phyloP scores from a whole-genome alignment of 169 alveolate genomes.

The Amoebophrya sp. region DNA sequence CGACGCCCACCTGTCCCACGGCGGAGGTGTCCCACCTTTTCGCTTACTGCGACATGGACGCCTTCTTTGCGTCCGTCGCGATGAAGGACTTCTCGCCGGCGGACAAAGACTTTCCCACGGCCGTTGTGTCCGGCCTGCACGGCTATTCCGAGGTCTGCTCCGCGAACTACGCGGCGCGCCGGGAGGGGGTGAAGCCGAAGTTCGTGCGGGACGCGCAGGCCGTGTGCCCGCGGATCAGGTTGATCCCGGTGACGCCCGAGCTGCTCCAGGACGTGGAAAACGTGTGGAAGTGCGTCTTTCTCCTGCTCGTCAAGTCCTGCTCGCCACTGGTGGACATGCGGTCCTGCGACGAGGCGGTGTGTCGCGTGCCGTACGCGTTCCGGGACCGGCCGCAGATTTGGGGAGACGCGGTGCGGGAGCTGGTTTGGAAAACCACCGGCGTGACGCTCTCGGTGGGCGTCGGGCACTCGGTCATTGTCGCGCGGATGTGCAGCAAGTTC shows the following conservation, averaged over 20 bases:
- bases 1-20: too few relatives aligned
- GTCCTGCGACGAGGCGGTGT: constrained; percentile 5
- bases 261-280: neutral
- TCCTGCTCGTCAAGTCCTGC: too few relatives aligned
- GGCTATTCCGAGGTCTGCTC: constrained; percentile 9
- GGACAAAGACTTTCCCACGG: neutral
- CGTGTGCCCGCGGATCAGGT: neutral
- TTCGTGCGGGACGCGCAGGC: neutral
- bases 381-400: neutral
- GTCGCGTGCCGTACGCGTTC: constrained; percentile 5
- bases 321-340: constrained; percentile 9
- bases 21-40: too few relatives aligned
- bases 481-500: neutral
- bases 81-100: neutral
- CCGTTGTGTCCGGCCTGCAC: constrained; percentile 16
- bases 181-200: constrained; percentile 1
- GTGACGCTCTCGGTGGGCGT: constrained; percentile 3
- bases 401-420: neutral
- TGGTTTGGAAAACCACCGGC: neutral
- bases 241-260: constrained; percentile 16
- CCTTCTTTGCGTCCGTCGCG: constrained; percentile 16
- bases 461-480: neutral
- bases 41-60: constrained; percentile 11
- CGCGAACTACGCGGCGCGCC: constrained; percentile 18
- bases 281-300: constrained; percentile 5